Base-by-base conservation (phyloP, 495 filamentous ascomycete species). In the Darksidea phi region DNA sequence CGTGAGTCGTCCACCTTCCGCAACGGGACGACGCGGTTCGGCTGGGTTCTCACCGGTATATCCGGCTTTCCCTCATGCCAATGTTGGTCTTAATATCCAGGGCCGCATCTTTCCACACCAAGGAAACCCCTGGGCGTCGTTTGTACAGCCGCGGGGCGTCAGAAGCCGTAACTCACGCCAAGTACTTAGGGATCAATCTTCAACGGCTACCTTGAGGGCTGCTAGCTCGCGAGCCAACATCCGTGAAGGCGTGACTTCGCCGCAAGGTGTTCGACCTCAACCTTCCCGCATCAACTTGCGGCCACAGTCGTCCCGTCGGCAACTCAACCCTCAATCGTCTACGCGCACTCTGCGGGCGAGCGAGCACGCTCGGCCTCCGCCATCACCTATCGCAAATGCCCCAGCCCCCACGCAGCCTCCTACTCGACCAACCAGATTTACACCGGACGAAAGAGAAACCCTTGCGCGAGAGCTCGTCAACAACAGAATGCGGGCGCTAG, bases 151-250 rank as follows among this genome's bases (percentile, higher is more conserved):
- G 23, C 48, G 53, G 4, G 59, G 54, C n/a, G 48, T 62, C 7
- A 52, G 67, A 18, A 61, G 18, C 10, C 65, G 70, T n/a, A 67
- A 42, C 23, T 70, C 70, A 1, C 69, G 59, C 17, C 58, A 58
- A 5, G 57, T 48, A 12, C 54, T 72, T 1, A 55, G 68, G 25
- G 67, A 72, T n/a, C 70, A 72, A 60, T 58, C 70, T 7, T 72
- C 70, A 15, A 68, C 61, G 0, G 70, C 67, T 10, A 72, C 70
- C 6, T 46, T 72, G 13, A 58, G 70, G 18, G 54, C 70, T 24
- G 52, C 61, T 3, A 60, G 25, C 25, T 72, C 70, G 10, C 59
- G 56, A 13, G 60, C 57, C 12, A 69, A 60, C 48, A 64, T 63
- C 20, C 47, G 63, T 12, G 59, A 67, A 38, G 23, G 13, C 28